Evolutionary conservation across 106 monocot species (phyloP).

Genomic region (Cymbidium sinense): DNA sequence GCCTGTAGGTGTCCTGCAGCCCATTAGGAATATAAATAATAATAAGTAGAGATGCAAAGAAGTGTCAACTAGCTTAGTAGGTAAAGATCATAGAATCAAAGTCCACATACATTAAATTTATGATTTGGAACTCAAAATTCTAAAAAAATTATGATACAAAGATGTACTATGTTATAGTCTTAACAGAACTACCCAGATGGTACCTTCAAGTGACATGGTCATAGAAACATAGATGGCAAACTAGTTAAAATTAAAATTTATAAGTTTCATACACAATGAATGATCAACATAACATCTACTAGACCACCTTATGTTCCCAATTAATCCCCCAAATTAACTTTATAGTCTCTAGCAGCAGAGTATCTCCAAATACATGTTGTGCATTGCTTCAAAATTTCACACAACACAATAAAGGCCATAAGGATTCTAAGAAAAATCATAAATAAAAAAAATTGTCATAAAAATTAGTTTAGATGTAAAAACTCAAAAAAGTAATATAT

Average conservation of each 20-base stretch:
- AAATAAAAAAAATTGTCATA: no score
- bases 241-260: background rate
- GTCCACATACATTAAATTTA: no score
- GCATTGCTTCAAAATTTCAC: background rate
- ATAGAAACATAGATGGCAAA: background rate
- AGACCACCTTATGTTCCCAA: background rate
- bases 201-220: background rate
- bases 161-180: background rate
- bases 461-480: no score
- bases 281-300: background rate
- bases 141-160: background rate
- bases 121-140: no score
- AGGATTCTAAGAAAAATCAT: no score
- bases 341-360: background rate
- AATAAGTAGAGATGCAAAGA: background rate
- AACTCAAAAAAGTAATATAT: no score
- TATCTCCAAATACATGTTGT: background rate
- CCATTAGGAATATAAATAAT: background rate
- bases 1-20: slow-evolving; percentile 66
- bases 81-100: no score
- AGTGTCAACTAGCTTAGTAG: no score
- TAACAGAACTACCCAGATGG: background rate
- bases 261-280: background rate
- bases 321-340: background rate
- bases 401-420: background rate